Conservation (phyloP, 2,329 filamentous ascomycete species). For the Aspergillus pseudoviridinutans region DNA sequence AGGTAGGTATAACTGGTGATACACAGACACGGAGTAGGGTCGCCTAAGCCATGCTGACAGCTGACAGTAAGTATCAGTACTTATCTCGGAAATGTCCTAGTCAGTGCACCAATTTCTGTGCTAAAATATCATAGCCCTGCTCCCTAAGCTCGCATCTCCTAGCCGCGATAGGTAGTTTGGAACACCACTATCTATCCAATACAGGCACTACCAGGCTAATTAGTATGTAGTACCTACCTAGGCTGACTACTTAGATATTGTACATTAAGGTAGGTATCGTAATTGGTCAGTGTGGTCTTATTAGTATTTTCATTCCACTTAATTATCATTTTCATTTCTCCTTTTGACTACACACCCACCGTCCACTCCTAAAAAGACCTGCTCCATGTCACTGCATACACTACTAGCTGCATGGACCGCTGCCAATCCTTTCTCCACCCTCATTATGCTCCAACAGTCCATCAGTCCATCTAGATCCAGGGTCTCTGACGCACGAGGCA, state of each 20-base stretch:
- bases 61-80: background rate
- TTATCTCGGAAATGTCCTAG: background rate
- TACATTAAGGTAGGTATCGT: background rate
- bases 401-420: slow-evolving; percentile 31
- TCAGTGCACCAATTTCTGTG: background rate
- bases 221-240: background rate
- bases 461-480: slow-evolving; percentile 37
- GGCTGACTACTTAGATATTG: background rate
- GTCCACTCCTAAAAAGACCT: slow-evolving; percentile 11
- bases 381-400: slow-evolving; percentile 15
- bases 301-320: background rate
- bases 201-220: background rate
- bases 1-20: no score
- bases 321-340: background rate
- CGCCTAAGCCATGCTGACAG: background rate
- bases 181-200: background rate
- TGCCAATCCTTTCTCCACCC: slow-evolving; percentile 31
- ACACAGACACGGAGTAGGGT: background rate
- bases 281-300: background rate
- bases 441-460: slow-evolving; percentile 20
- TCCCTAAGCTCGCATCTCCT: background rate
- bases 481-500: slow-evolving; percentile 41
- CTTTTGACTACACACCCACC: background rate
- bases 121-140: background rate
- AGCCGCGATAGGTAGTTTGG: background rate